A percentile compares a stretch with the other conserved stretches of the same genome.
Conservation (phyloP, 2,329 filamentous ascomycete genomes). For the Paecilomyces formosus region DNA sequence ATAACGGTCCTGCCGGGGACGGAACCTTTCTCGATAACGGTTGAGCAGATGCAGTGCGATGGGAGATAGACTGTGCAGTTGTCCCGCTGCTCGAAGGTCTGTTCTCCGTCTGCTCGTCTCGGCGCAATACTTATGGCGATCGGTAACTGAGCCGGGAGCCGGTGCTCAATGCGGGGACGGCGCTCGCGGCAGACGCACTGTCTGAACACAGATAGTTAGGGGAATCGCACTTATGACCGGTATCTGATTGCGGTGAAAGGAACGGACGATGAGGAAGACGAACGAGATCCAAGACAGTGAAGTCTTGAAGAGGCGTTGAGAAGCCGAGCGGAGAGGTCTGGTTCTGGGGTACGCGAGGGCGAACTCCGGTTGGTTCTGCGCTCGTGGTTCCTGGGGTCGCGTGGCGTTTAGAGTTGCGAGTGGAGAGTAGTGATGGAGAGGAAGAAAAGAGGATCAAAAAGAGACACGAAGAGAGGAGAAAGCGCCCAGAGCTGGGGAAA, state of each 20-base stretch:
- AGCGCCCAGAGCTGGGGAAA: neutral
- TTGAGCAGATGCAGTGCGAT: neutral
- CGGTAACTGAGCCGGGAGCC: neutral
- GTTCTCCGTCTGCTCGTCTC: neutral
- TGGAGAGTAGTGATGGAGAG: neutral
- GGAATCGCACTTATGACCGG: neutral
- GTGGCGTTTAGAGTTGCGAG: constrained; percentile 6
- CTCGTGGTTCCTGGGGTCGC: neutral
- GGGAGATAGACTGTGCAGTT: neutral
- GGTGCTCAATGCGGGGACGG: neutral
- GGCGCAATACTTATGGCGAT: neutral
- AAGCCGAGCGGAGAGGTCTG: neutral
- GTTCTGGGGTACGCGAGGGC: neutral
- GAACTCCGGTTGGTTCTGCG: neutral
- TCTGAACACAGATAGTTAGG: neutral
- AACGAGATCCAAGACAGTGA: neutral
- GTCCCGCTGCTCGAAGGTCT: neutral
- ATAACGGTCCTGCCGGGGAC: neutral
- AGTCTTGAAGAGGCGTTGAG: neutral
- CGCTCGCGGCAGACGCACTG: neutral
- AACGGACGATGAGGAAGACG: neutral
- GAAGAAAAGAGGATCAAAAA: neutral
- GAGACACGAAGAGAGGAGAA: neutral
- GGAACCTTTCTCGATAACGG: neutral
- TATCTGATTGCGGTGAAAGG: neutral